Evolutionary conservation across 768 basidiomycete genomes (phyloP).

Genomic region (Amanita thiersii): DNA sequence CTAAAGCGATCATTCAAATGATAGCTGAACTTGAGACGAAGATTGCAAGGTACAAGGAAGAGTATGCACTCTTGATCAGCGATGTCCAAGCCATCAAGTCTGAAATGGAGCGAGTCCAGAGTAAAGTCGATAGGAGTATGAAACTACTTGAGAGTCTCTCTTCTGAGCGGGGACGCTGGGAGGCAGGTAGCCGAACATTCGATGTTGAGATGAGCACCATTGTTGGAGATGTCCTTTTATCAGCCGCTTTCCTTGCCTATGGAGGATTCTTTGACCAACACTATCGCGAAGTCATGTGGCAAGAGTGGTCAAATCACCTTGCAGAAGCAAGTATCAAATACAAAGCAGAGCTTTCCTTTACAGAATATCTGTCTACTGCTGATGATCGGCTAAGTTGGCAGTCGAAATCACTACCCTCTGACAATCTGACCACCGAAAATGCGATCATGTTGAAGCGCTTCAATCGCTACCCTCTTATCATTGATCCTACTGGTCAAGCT

Average conservation of each 20-base stretch:
- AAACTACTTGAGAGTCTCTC: conserved; percentile 89
- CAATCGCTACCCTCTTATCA: conserved; percentile 94
- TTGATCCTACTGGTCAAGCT: conserved; percentile 97
- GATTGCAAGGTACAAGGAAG: conserved; percentile 91
- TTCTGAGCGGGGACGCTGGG: conserved; percentile 93
- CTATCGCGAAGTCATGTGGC: conserved; percentile 96
- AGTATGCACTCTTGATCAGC: conserved; percentile 94
- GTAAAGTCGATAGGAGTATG: conserved; percentile 96
- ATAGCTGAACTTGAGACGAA: conserved; percentile 89
- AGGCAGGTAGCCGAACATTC: conserved; percentile 89
- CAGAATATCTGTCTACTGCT: conserved; percentile 94
- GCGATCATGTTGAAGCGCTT: conserved; percentile 99
- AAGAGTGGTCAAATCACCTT: conserved; percentile 88
- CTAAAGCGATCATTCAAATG: conserved; percentile 81
- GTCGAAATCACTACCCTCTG: conserved; percentile 89
- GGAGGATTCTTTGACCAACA: conserved; percentile 98
- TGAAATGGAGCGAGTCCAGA: conserved; percentile 97
- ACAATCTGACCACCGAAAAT: conserved; percentile 95
- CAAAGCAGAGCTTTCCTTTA: conserved; percentile 86
- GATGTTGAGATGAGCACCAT: conserved; percentile 98
- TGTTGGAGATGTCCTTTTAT: conserved; percentile 92
- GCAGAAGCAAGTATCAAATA: conserved; percentile 84
- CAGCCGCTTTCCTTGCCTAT: conserved; percentile 94
- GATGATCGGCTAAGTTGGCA: conserved; percentile 96
- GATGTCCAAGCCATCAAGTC: conserved; percentile 95